Base-by-base conservation (phyloP, 2,329 filamentous ascomycete species). In the Pseudocercospora fijiensis region DNA sequence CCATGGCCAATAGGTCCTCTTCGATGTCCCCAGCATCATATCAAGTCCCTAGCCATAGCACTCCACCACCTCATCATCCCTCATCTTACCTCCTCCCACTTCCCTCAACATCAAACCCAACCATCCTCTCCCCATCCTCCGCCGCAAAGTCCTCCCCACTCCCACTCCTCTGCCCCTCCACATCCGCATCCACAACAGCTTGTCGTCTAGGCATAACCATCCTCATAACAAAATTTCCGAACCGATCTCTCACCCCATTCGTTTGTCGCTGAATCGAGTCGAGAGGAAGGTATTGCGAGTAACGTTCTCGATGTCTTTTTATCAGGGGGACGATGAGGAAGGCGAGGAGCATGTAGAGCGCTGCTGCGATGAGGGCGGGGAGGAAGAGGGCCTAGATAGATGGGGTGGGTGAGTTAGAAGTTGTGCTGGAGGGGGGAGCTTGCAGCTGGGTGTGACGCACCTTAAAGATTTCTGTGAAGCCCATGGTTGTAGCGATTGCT, bases 61-160 rank as follows among this genome's bases (percentile, higher is more conserved):
- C 26, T 5, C 24, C 27, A 13, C 2, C 51, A 20, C 51, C 22
- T n/a, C 26, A n/a, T n/a, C n/a, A n/a, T 22, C 27, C 7, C 28
- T 37, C 53, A 56, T 22, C 52, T 52, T 27, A 16, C 24, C 43
- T 18, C 26, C 22, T n/a, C 26, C 49, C 16, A 28, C 22, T 28
- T n/a, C 18, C 63, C 51, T 64, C 62, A 37, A 70, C 65, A 67
- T 74, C 73, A 60, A 81, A 81, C 13, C 80, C 79, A 3, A 81
- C 76, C 78, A 81, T 80, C 58, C 76, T 77, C 70, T 81, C 80
- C 47, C 79, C 78, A 67, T 81, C 79, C 62, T 78, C 79, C 33
- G 78, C 78, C 51, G 77, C 78, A 62, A 81, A 81, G 6, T 68
- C 61, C 43, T 80, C 77, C 24, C 58, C 68, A 45, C 65, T 72